Evolutionary conservation across 2,329 filamentous ascomycete species (phyloP).

Genomic region (Metarhizium album): DNA sequence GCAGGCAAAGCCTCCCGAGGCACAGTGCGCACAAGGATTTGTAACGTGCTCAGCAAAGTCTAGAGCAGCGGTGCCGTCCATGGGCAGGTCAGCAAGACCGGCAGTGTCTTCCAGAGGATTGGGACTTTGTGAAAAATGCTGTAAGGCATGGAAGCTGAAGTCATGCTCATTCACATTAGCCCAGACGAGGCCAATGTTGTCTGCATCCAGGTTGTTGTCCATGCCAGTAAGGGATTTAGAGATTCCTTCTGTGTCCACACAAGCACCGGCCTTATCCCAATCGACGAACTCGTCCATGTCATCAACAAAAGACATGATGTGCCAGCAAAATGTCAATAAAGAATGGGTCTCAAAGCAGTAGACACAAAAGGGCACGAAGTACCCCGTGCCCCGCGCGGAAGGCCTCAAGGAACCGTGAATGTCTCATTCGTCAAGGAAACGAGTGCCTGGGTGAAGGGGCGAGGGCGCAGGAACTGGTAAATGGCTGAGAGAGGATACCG

Average conservation of each 20-base stretch:
- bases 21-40: slow-evolving; percentile 41
- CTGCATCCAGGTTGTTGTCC: slow-evolving; percentile 18
- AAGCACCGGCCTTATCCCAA: slow-evolving; percentile 42
- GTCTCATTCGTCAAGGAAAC: slow-evolving; percentile 6
- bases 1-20: slow-evolving; percentile 43
- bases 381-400: slow-evolving; percentile 4
- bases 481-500: background rate
- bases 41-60: slow-evolving; percentile 14
- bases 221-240: slow-evolving; percentile 25
- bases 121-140: slow-evolving; percentile 40
- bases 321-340: slow-evolving; percentile 9
- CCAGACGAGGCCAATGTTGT: slow-evolving; percentile 42
- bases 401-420: slow-evolving; percentile 7
- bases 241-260: slow-evolving; percentile 21
- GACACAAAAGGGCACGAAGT: background rate
- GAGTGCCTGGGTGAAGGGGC: background rate
- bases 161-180: slow-evolving; percentile 47
- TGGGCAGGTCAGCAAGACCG: slow-evolving; percentile 16
- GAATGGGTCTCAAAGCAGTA: slow-evolving; percentile 10
- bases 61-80: slow-evolving; percentile 13
- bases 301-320: slow-evolving; percentile 29
- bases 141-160: slow-evolving; percentile 47
- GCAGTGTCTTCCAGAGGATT: slow-evolving; percentile 11
- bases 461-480: background rate
- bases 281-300: slow-evolving; percentile 54